Percentiles rank a stretch among this genome's conserved stretches.
phyloP scores from a whole-genome alignment of 352 stramenopile genomes.

The Aphanomyces astaci region DNA sequence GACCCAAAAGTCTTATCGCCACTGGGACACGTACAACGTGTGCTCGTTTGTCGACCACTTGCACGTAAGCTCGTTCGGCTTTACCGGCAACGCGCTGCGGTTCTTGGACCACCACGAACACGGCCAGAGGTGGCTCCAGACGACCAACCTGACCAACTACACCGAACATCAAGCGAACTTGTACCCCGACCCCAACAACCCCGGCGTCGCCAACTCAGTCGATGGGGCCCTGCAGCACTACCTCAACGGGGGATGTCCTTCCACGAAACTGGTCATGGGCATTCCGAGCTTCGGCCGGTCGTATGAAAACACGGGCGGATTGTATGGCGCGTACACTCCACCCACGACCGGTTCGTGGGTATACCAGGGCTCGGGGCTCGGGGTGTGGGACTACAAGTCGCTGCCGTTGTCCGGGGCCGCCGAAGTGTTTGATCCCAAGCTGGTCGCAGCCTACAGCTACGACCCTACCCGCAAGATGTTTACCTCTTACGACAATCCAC shows the following conservation, averaged over 20 bases:
- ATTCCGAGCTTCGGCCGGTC: background rate
- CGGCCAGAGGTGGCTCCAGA: background rate
- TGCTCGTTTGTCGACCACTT: background rate
- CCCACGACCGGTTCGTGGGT: slow-evolving; percentile 2
- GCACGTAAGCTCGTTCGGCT: background rate
- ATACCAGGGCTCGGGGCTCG: background rate
- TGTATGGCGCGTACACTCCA: background rate
- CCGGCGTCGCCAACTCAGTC: background rate
- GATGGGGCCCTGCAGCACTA: background rate
- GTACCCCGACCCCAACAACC: background rate
- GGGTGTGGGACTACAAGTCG: slow-evolving; percentile 16
- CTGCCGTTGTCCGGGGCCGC: background rate
- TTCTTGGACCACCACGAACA: background rate
- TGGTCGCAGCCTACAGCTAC: background rate
- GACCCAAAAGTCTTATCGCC: background rate
- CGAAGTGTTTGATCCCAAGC: background rate
- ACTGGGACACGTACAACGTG: background rate
- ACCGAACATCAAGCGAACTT: background rate
- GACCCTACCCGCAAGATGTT: background rate
- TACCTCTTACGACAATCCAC: background rate
- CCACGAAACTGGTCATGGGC: slow-evolving; percentile 11
- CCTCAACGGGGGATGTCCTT: background rate
- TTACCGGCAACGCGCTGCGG: background rate
- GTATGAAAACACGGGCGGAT: background rate
- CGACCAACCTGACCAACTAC: background rate